These are phyloP conservation scores for Rubia occidens DNA, from an alignment of 305 asterid genomes.

Conservation along the genomic window DNA sequence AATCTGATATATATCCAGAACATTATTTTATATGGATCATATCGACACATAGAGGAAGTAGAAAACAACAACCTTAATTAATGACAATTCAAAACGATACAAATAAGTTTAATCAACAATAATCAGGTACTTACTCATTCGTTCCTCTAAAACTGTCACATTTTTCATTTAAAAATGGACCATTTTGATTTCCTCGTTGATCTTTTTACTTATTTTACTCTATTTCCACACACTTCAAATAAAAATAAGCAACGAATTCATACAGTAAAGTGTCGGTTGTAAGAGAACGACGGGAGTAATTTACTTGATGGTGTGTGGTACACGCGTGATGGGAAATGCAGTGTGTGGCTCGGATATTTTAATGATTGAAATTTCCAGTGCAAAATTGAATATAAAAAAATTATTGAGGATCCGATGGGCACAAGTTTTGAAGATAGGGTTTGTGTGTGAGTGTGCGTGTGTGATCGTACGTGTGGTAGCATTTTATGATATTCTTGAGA, in stretches of 20 bases:
- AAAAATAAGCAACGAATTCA: too few species aligned
- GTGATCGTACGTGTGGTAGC: constrained; percentile 82
- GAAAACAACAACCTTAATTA: not conserved
- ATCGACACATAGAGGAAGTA: not conserved
- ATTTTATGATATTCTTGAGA: constrained; percentile 38
- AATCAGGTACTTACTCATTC: too few species aligned
- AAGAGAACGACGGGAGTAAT: too few species aligned
- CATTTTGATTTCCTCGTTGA: too few species aligned
- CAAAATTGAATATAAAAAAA: not conserved
- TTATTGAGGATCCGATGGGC: constrained; percentile 9
- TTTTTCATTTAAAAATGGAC: too few species aligned
- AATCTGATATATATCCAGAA: not conserved
- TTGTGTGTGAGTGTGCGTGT: constrained; percentile 17
- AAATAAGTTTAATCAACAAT: too few species aligned
- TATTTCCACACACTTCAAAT: too few species aligned
- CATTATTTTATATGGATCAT: not conserved
- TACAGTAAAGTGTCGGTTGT: too few species aligned
- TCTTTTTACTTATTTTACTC: too few species aligned
- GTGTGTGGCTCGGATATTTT: constrained; percentile 21
- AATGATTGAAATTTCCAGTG: not conserved
- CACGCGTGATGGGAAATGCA: not conserved
- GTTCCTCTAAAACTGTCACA: too few species aligned
- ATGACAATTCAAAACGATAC: not conserved
- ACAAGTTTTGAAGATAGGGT: constrained; percentile 60
- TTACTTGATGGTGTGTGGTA: constrained; percentile 8